phyloP scores from a whole-genome alignment of 768 basidiomycete genomes.

The Lepiota subincarnata region DNA sequence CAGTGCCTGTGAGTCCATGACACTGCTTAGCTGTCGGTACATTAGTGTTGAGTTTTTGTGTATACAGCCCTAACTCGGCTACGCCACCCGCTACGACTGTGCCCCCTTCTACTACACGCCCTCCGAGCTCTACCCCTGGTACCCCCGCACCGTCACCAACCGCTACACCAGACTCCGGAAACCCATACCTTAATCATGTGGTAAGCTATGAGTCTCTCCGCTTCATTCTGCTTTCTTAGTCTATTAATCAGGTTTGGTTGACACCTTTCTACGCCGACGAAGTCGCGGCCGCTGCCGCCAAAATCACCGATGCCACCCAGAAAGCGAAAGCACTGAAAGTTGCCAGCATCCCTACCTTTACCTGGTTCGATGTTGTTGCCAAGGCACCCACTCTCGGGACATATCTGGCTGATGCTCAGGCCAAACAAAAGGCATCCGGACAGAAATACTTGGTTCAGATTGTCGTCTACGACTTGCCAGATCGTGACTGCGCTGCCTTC shows the following conservation, averaged over 20 bases:
- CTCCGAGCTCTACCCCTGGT: conserved; percentile 21
- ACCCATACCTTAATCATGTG: conserved; percentile 49
- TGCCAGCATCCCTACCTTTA: conserved; percentile 59
- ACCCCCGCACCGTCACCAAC: conserved; percentile 23
- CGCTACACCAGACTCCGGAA: conserved; percentile 39
- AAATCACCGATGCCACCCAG: conserved; percentile 45
- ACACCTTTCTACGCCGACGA: conserved; percentile 56
- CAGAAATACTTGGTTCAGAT: conserved; percentile 48
- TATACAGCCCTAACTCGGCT: conserved; percentile 18
- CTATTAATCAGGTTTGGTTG: conserved; percentile 37
- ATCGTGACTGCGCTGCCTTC: conserved; percentile 62
- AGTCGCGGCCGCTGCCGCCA: conserved; percentile 43
- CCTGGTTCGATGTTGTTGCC: conserved; percentile 54
- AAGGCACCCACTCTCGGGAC: conserved; percentile 52
- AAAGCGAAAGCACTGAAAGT: conserved; percentile 49
- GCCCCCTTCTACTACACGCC: conserved; percentile 17
- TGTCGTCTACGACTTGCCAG: conserved; percentile 57
- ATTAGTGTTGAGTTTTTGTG: not conserved
- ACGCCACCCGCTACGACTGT: conserved; percentile 18
- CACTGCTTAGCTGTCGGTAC: not conserved
- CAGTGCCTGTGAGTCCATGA: conserved; percentile 34
- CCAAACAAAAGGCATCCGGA: conserved; percentile 41
- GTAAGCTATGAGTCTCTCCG: conserved; percentile 22
- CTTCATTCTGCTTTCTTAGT: not conserved
- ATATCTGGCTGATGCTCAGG: conserved; percentile 50